These are phyloP conservation scores for Zygosaccharomyces pseudorouxii DNA, from an alignment of 805 yeast genomes.

Conservation along the genomic window DNA sequence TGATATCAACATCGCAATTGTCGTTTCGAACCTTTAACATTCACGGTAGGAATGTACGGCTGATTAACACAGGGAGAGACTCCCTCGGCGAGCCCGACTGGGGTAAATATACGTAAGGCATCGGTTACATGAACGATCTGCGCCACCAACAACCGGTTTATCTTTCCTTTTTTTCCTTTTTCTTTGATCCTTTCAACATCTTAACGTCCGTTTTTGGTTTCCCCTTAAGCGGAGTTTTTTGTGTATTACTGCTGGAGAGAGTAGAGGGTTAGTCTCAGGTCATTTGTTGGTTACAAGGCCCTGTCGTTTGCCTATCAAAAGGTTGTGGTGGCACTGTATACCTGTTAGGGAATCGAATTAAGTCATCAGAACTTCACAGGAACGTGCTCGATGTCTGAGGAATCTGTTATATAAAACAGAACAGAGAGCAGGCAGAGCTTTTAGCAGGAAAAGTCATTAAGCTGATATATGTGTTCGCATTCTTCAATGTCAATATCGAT, in stretches of 20 bases:
- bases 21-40: background rate
- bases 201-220: background rate
- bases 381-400: background rate
- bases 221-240: background rate
- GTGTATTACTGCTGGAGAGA: background rate
- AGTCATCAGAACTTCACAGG: background rate
- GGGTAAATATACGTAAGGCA: background rate
- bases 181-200: background rate
- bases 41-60: background rate
- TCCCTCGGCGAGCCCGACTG: background rate
- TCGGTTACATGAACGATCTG: background rate
- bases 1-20: background rate
- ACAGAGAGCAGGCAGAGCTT: background rate
- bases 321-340: background rate
- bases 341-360: background rate
- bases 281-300: background rate
- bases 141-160: background rate
- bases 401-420: slow-evolving; percentile 1
- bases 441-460: background rate
- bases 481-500: slow-evolving; percentile 1
- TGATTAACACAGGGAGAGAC: background rate
- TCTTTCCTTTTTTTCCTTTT: background rate
- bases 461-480: too few relatives aligned
- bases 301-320: background rate
- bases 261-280: background rate